Evolutionary conservation across 257 asterid genomes (phyloP).

Genomic region (Primulina eburnea): DNA sequence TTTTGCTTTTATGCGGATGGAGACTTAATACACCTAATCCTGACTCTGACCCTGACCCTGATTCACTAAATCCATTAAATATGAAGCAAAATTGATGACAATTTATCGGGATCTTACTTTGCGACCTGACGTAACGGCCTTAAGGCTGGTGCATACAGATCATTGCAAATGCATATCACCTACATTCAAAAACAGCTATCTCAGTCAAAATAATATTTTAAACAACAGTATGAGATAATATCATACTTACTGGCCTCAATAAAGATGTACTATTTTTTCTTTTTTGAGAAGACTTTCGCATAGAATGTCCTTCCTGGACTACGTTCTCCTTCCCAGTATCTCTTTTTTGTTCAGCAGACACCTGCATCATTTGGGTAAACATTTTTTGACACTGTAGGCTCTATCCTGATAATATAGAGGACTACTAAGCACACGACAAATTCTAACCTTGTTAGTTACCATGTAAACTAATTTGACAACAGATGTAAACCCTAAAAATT

Average conservation of each 20-base stretch:
- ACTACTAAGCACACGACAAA: conserved; percentile 15
- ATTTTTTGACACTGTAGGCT: conserved; percentile 13
- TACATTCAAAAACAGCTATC: conserved; percentile 34
- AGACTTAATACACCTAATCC: not conserved
- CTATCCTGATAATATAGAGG: conserved; percentile 2
- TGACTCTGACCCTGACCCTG: not conserved
- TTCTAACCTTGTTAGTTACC: conserved; percentile 8
- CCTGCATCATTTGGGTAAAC: conserved; percentile 45
- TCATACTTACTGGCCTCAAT: conserved; percentile 78
- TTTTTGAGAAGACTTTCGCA: conserved; percentile 53
- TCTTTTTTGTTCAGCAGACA: conserved; percentile 70
- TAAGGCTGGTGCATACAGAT: conserved; percentile 87
- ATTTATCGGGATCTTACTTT: conserved; percentile 53
- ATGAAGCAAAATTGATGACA: conserved; percentile 10
- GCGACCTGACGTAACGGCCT: conserved; percentile 96
- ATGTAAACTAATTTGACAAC: conserved; percentile 16
- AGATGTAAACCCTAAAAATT: not conserved
- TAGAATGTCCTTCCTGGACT: conserved; percentile 53
- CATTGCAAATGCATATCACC: conserved; percentile 97
- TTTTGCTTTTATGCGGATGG: not conserved
- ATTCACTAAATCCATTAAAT: conserved; percentile 16
- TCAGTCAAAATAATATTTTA: conserved; percentile 28
- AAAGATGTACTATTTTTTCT: conserved; percentile 54
- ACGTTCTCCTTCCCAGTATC: conserved; percentile 62
- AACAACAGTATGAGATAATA: conserved; percentile 22